phyloP scores from a whole-genome alignment of 192 early-diverging fungal genomes.

The Rhizophagus clarus region DNA sequence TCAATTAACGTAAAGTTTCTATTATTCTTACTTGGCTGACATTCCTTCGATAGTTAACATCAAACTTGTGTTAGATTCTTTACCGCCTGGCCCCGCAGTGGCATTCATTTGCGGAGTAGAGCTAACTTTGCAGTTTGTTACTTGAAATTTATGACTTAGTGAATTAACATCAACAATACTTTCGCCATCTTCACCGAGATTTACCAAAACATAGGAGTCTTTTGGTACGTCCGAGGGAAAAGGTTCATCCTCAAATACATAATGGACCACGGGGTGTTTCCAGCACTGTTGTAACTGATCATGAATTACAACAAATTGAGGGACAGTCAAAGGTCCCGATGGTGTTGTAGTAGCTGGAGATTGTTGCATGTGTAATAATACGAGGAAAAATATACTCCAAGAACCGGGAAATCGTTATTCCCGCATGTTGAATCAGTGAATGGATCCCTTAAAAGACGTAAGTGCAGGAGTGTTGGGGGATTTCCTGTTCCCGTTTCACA shows the following conservation, averaged over 20 bases:
- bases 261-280: conserved; percentile 48
- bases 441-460: too few species aligned
- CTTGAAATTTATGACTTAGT: conserved; percentile 47
- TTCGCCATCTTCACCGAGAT: conserved; percentile 37
- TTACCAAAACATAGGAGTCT: conserved; percentile 41
- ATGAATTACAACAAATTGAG: conserved; percentile 50
- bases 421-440: too few species aligned
- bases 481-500: too few species aligned
- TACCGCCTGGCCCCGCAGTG: conserved; percentile 15
- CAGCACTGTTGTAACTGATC: conserved; percentile 42
- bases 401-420: too few species aligned
- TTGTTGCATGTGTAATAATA: background rate
- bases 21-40: conserved; percentile 30
- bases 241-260: conserved; percentile 49
- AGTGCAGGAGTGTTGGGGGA: too few species aligned
- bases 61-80: conserved; percentile 17
- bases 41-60: conserved; percentile 43
- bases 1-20: background rate
- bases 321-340: conserved; percentile 34
- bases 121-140: conserved; percentile 38
- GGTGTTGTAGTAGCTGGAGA: background rate
- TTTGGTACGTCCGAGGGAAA: conserved; percentile 39
- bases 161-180: conserved; percentile 34
- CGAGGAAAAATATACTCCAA: too few species aligned
- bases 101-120: conserved; percentile 33